Evolutionary conservation across 208 protist genomes (phyloP).

Genomic region (Crithidia brevicula): DNA sequence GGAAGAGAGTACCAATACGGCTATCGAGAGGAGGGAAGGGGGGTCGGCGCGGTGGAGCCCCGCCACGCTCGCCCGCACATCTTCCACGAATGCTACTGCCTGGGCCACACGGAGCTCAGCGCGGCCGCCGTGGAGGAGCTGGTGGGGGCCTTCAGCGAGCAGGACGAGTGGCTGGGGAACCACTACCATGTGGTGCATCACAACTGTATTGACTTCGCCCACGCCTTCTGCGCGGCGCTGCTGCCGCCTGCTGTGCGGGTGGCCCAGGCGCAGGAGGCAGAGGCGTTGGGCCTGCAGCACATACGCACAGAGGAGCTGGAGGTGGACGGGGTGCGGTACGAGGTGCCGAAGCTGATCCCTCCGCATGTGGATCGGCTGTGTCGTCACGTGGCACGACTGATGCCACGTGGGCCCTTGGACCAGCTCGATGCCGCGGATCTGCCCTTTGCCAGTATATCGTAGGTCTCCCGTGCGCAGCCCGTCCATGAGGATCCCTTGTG

Average conservation of each 20-base stretch:
- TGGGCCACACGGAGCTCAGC: constrained; percentile 47
- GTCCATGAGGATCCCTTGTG: too few species aligned
- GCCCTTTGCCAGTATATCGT: constrained; percentile 8
- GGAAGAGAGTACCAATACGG: constrained; percentile 59
- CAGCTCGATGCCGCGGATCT: constrained; percentile 1
- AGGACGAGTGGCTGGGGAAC: constrained; percentile 40
- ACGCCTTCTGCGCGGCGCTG: constrained; percentile 40
- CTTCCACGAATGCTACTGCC: constrained; percentile 56
- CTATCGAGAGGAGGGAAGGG: constrained; percentile 33
- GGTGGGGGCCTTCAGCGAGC: constrained; percentile 24
- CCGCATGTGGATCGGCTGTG: constrained; percentile 44
- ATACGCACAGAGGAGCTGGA: constrained; percentile 23
- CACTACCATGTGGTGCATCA: constrained; percentile 58
- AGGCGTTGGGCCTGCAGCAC: constrained; percentile 10
- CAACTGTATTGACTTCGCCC: constrained; percentile 79
- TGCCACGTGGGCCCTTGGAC: constrained; percentile 15
- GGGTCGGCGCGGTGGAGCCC: constrained; percentile 44
- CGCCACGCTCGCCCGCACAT: constrained; percentile 50
- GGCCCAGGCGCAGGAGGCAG: constrained; percentile 10
- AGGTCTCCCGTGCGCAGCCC: neutral
- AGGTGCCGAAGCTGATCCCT: constrained; percentile 42
- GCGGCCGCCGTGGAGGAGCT: constrained; percentile 29
- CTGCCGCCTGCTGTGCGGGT: constrained; percentile 39
- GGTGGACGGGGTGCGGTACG: constrained; percentile 14
- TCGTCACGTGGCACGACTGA: constrained; percentile 17